Evolutionary conservation across 768 basidiomycete species (phyloP), one percentile per base, ranked within the genome.

Genomic region (Plicaturopsis crispa): DNA sequence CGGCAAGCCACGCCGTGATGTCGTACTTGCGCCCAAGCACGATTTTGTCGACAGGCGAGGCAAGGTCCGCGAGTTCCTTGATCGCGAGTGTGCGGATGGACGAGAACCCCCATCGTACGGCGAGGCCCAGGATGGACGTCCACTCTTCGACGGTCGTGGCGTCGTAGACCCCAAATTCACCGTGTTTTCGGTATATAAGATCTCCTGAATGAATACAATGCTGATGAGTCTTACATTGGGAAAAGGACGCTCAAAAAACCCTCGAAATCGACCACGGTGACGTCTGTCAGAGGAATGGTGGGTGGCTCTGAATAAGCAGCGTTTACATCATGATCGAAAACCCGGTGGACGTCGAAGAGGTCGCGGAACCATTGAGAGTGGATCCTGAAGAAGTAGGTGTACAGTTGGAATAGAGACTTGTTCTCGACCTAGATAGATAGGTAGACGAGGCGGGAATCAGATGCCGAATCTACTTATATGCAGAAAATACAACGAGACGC

Each of bases 171-270:
- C 39, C 36, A 24, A 59, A 56, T 35, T 55, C 52, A 10, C 63
- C 64, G 24, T 31, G 42, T 14, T n/a, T n/a, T n/a, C n/a, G n/a
- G n/a, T n/a, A n/a, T 13, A 34, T 6, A 5, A 33, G 12, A 12
- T n/a, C 7, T 16, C 10, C 17, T n/a, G 6, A 11, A 17, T 24
- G 31, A 5, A 12, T 18, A 7, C n/a, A 4, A 6, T 26, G 2
- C 30, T 20, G 4, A 20, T 13, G 2, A 19, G 14, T 59, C 66
- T 41, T 48, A 78, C 76, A 62, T 59, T 16, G 75, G 73, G 41
- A 72, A 76, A 24, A 78, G 63, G 4, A 78, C 62, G 60, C 71
- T 70, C 3, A 78, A 62, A 35, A 78, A 65, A 2, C 70, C 64
- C 22, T 65, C 61, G 40, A 78, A 78, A 44, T 76, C 73, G 14